Evolutionary conservation across 164 flowering plant species (phyloP).

Genomic region (Tinospora cordifolia): DNA sequence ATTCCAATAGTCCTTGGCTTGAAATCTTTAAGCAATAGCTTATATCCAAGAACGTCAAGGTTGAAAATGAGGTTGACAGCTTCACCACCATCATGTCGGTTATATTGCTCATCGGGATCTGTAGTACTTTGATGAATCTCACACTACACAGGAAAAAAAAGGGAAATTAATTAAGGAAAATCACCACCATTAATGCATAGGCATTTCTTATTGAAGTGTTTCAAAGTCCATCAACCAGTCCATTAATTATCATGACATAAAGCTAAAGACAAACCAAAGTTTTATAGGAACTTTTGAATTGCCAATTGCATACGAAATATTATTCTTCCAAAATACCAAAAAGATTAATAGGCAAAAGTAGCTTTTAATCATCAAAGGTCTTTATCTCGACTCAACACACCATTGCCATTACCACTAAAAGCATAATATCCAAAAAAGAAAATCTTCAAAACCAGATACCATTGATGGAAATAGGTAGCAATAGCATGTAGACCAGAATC

Average conservation of each 20-base stretch:
- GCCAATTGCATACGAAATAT: background rate
- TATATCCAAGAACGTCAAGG: slow-evolving; percentile 23
- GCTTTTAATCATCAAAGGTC: no score
- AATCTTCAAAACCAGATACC: background rate
- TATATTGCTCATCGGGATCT: slow-evolving; percentile 27
- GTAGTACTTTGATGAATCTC: slow-evolving; percentile 22
- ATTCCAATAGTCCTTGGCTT: slow-evolving; percentile 18
- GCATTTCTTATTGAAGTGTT: background rate
- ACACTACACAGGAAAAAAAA: slow-evolving; percentile 19
- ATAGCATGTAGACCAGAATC: background rate
- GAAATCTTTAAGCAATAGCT: slow-evolving; percentile 28
- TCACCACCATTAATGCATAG: background rate
- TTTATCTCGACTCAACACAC: no score
- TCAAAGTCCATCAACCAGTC: background rate
- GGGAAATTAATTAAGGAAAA: background rate
- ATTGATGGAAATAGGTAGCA: background rate
- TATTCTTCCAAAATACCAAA: no score
- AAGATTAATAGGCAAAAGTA: no score
- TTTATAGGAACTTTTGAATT: background rate
- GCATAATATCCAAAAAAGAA: background rate
- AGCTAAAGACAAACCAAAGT: background rate
- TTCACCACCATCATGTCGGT: slow-evolving; percentile 22
- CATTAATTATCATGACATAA: background rate
- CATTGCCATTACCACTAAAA: no score
- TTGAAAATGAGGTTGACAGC: slow-evolving; percentile 17